Base-by-base conservation (phyloP, 805 yeast genomes). In the Barnettozyma salicaria region DNA sequence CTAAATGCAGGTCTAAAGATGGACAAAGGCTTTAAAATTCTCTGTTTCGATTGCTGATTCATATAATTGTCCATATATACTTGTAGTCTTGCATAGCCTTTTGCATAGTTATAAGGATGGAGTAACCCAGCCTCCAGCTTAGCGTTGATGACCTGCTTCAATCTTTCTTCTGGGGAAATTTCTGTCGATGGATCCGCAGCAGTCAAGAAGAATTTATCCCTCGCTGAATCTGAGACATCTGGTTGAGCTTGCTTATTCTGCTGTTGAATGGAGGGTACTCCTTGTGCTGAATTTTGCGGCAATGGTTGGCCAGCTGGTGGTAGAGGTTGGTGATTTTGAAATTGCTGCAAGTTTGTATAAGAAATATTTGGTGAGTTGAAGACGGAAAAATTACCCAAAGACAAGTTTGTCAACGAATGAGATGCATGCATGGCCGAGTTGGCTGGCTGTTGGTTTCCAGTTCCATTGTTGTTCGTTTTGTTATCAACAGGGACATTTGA, bases 111-210 rank as follows among this genome's bases (percentile, higher is more conserved):
- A 59, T 88, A 90, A 0, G 97, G 97, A 54, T 82, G 87, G 25
- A 90, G 63, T 29, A 90, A 67, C 0, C 97, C 97, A 0, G 97
- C 97, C 56, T 86, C 95, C 29, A 89, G 63, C 53, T 90, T 90
- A 13, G 97, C 97, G 53, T 85, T 84, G 52, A 90, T 89, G 9
- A 90, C 97, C 55, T 88, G 94, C 53, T 86, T 87, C 48, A 90
- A 67, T 42, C 97, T 70, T 55, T 88, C 97, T 54, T 89, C 97
- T 0, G 97, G 96, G 0, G 95, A 84, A 25, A 84, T 81, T 47
- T 87, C 96, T 3, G 90, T 86, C 0, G 96, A 84, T 5, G 97
- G 97, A 57, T 90, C 97, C 0, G 97, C 97, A 0, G 97, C 97
- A 0, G 97, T 90, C 33, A 90, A 63, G 63, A 90, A 89, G 61